Percentiles rank a stretch among this genome's conserved stretches.
phyloP scores from a whole-genome alignment of 495 filamentous ascomycete genomes.

The Neurospora sp. region DNA sequence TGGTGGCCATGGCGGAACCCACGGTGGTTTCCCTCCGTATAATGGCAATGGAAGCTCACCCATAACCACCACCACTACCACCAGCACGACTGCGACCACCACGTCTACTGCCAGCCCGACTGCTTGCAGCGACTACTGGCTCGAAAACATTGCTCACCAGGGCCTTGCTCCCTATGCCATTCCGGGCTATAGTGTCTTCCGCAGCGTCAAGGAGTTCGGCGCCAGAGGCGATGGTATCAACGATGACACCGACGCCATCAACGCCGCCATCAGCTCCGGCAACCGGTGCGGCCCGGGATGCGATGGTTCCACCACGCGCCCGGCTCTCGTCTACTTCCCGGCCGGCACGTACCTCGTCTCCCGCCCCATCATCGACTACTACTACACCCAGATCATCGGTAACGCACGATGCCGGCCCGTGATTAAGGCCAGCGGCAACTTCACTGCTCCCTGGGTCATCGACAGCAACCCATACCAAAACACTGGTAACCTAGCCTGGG shows the following conservation, averaged over 20 bases:
- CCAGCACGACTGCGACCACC: conserved; percentile 1
- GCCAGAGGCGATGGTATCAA: conserved; percentile 55
- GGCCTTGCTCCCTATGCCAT: conserved; percentile 35
- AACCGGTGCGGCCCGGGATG: conserved; percentile 67
- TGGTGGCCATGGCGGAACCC: not conserved
- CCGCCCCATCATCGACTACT: conserved; percentile 52
- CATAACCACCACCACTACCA: conserved; percentile 4
- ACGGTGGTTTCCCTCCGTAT: not conserved
- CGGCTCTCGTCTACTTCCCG: conserved; percentile 69
- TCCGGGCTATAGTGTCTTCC: conserved; percentile 40
- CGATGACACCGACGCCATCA: conserved; percentile 78
- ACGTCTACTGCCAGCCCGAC: conserved; percentile 4
- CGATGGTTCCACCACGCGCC: conserved; percentile 62
- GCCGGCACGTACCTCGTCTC: conserved; percentile 64
- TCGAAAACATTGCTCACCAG: conserved; percentile 35
- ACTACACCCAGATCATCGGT: conserved; percentile 58
- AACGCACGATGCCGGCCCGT: conserved; percentile 56
- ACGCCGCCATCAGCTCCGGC: conserved; percentile 64
- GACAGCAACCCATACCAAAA: conserved; percentile 44
- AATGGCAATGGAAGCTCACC: not conserved
- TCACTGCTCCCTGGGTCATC: conserved; percentile 49
- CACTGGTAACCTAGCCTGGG: conserved; percentile 25
- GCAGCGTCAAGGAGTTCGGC: conserved; percentile 49
- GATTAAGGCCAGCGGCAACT: conserved; percentile 52
- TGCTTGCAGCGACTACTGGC: conserved; percentile 31